These are phyloP conservation scores for Zymoseptoria crescenta DNA, from an alignment of 2,329 filamentous ascomycete genomes.

Conservation along the genomic window DNA sequence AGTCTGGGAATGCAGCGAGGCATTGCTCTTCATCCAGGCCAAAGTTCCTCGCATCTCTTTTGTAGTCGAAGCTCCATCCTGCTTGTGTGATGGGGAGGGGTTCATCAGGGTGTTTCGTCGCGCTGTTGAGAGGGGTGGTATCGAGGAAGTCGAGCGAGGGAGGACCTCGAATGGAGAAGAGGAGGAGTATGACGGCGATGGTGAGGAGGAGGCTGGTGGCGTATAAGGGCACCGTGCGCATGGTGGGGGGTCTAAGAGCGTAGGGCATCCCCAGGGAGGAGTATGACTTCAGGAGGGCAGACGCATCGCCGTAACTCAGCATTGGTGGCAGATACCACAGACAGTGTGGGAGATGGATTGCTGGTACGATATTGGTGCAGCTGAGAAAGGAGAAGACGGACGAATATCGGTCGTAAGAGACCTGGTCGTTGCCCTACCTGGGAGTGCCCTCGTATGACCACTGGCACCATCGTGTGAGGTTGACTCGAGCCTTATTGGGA, in stretches of 20 bases:
- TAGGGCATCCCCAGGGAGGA: background rate
- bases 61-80: constrained; percentile 13
- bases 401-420: background rate
- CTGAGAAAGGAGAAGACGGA: background rate
- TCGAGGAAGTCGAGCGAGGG: background rate
- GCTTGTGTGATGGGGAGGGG: background rate
- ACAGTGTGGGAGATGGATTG: background rate
- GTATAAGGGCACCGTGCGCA: background rate
- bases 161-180: background rate
- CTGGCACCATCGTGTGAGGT: background rate
- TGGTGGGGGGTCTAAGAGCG: background rate
- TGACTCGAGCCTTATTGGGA: background rate
- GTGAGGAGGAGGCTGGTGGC: background rate
- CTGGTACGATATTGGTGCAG: background rate
- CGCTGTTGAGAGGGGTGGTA: background rate
- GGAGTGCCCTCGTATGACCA: background rate
- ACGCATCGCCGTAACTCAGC: background rate
- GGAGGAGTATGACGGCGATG: background rate
- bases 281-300: background rate
- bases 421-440: background rate
- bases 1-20: constrained; percentile 22
- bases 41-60: constrained; percentile 19
- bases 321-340: no score
- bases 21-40: constrained; percentile 25
- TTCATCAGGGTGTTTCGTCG: background rate